Evolutionary conservation across 768 basidiomycete species (phyloP).

Genomic region (Pulveroboletus sp.): DNA sequence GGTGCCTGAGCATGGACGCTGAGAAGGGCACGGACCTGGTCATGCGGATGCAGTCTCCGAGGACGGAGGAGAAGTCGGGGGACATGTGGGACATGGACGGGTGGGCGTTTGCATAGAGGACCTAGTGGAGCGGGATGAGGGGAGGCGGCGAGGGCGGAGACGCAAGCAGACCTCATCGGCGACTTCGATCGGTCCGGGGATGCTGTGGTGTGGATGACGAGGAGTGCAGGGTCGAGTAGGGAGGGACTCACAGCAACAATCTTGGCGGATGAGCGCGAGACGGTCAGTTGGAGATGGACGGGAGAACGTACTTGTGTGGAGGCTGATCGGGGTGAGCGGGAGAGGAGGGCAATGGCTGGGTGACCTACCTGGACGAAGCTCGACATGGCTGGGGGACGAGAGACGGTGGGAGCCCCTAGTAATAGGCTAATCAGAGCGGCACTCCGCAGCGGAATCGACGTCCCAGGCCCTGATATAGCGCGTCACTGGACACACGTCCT

Average conservation of each 20-base stretch:
- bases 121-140: slow-evolving; percentile 35
- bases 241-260: slow-evolving; percentile 41
- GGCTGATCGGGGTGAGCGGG: slow-evolving; percentile 3
- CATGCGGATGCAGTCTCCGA: slow-evolving; percentile 87
- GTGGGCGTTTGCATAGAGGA: slow-evolving; percentile 91
- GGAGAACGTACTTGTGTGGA: slow-evolving; percentile 44
- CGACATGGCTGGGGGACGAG: slow-evolving; percentile 13
- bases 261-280: slow-evolving; percentile 28
- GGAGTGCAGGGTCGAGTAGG: neutral
- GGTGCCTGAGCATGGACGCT: neutral
- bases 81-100: slow-evolving; percentile 87
- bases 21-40: slow-evolving; percentile 44
- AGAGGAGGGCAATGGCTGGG: neutral
- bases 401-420: neutral
- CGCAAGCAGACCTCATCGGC: slow-evolving; percentile 46
- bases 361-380: slow-evolving; percentile 26
- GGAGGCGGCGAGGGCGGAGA: neutral
- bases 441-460: slow-evolving; percentile 19
- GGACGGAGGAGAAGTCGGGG: slow-evolving; percentile 80
- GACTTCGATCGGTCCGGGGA: slow-evolving; percentile 63
- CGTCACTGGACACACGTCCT: too few relatives aligned
- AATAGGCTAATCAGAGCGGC: neutral
- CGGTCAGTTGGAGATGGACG: slow-evolving; percentile 18
- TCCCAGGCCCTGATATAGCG: too few relatives aligned
- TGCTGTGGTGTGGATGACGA: slow-evolving; percentile 32